Evolutionary conservation across 371 early-diverging fungal species (phyloP).

Genomic region (Phascolomyces articulosus): DNA sequence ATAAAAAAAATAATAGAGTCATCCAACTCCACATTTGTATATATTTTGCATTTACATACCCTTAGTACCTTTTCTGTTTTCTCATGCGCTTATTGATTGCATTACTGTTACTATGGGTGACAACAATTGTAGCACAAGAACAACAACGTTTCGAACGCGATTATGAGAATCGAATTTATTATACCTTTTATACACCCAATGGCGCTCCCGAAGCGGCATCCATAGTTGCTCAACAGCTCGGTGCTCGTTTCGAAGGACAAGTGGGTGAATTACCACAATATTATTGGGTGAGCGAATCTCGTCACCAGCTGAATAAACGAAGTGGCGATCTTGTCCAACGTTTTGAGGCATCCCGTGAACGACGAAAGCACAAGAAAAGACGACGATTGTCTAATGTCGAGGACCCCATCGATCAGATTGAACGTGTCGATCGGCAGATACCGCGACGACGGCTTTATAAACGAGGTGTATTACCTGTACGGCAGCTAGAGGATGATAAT

Average conservation of each 20-base stretch:
- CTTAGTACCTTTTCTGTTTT: not conserved
- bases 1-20: too few relatives aligned
- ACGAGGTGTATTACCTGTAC: slow-evolving; percentile 33
- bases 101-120: slow-evolving; percentile 4
- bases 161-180: slow-evolving; percentile 47
- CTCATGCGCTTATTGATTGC: not conserved
- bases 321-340: slow-evolving; percentile 15
- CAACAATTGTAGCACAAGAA: not conserved
- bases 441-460: slow-evolving; percentile 33
- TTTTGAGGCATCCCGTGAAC: slow-evolving; percentile 16
- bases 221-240: slow-evolving; percentile 44
- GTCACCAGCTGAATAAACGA: slow-evolving; percentile 13
- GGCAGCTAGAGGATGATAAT: slow-evolving; percentile 16
- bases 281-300: slow-evolving; percentile 60
- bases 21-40: not conserved
- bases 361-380: not conserved
- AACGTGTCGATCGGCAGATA: slow-evolving; percentile 34
- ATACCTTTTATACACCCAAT: slow-evolving; percentile 49
- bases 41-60: not conserved
- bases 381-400: slow-evolving; percentile 12
- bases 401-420: slow-evolving; percentile 19
- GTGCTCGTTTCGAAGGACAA: slow-evolving; percentile 60
- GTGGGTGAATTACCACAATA: slow-evolving; percentile 70
- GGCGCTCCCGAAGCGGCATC: slow-evolving; percentile 31
- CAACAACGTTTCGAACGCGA: slow-evolving; percentile 19